Conservation (phyloP, 2,329 filamentous ascomycete genomes). For the Fusarium mangiferae region DNA sequence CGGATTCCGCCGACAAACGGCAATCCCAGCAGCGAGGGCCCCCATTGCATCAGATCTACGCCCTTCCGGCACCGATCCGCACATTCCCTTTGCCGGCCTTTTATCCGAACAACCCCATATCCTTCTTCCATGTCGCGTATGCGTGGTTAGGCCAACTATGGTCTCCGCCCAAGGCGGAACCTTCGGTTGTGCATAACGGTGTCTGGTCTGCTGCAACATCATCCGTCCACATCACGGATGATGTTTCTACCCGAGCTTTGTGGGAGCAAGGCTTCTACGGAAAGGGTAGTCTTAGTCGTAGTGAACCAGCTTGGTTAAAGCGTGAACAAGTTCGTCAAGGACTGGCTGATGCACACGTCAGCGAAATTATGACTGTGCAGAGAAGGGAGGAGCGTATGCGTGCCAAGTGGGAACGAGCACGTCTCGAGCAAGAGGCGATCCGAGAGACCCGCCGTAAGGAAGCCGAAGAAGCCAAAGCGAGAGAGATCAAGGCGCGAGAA, state of each 20-base stretch:
- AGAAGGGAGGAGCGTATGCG: constrained; percentile 83
- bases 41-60: constrained; percentile 78
- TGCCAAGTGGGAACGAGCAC: constrained; percentile 92
- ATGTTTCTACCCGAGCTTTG: constrained; percentile 77
- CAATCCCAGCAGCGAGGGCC: constrained; percentile 49
- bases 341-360: constrained; percentile 73
- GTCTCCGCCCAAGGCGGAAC: constrained; percentile 72
- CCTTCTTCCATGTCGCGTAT: constrained; percentile 81
- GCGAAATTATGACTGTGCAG: constrained; percentile 81
- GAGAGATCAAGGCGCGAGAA: constrained; percentile 32
- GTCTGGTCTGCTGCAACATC: constrained; percentile 84
- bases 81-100: constrained; percentile 87
- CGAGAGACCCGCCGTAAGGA: constrained; percentile 70
- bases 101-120: constrained; percentile 92
- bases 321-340: constrained; percentile 80
- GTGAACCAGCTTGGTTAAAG: constrained; percentile 93
- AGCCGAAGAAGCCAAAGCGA: constrained; percentile 46
- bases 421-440: constrained; percentile 84
- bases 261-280: constrained; percentile 99
- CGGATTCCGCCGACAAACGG: constrained; percentile 34
- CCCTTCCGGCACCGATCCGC: constrained; percentile 80
- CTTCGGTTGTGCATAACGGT: constrained; percentile 72
- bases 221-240: constrained; percentile 85
- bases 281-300: constrained; percentile 91
- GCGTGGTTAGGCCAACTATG: constrained; percentile 80